Evolutionary conservation across 164 flowering plant genomes (phyloP).

Genomic region (Litsea cubeba): DNA sequence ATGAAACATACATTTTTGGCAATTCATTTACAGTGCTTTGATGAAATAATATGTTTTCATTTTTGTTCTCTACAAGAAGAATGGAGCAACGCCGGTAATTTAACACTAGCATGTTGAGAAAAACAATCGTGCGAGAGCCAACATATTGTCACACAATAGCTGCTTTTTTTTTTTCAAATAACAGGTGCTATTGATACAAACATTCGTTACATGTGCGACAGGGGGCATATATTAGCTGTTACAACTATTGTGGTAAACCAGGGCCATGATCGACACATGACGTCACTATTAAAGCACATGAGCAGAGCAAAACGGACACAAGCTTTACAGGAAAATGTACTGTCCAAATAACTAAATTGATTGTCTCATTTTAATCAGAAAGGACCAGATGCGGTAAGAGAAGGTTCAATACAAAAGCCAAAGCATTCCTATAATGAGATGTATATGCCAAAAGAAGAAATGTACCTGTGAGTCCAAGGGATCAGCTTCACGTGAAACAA

Average conservation of each 20-base stretch:
- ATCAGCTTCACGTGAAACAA: constrained; percentile 83
- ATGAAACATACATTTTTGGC: background rate
- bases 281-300: background rate
- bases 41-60: background rate
- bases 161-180: too few relatives aligned
- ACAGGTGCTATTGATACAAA: background rate
- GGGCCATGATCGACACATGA: background rate
- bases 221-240: too few relatives aligned
- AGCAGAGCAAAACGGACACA: background rate
- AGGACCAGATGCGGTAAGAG: background rate
- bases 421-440: background rate
- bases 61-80: background rate
- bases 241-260: background rate
- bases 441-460: background rate
- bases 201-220: background rate
- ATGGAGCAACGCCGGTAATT: too few relatives aligned
- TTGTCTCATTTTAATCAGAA: background rate
- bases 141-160: background rate
- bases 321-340: background rate
- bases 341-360: background rate
- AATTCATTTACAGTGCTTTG: background rate
- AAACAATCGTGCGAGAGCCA: too few relatives aligned
- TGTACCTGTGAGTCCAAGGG: constrained; percentile 72
- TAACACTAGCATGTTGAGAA: too few relatives aligned
- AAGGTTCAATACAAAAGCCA: background rate